Percentiles rank a stretch among this genome's conserved stretches.
Conservation (phyloP, 352 stramenopile species). For the Elongisporangium senticosum region DNA sequence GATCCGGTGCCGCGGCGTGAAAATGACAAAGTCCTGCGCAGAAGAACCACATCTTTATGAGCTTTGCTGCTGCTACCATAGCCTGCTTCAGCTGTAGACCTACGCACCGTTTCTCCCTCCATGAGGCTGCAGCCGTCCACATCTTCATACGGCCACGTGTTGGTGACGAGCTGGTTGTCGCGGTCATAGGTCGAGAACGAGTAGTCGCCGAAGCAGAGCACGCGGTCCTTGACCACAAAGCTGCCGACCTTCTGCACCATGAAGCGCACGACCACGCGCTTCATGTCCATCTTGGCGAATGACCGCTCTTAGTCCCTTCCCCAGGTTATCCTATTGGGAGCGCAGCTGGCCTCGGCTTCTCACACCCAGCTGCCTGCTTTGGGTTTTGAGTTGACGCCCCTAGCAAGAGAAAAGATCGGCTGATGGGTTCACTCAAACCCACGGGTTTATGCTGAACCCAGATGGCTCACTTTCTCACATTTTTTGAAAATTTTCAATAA, state of each 20-base stretch:
- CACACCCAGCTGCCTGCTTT: neutral
- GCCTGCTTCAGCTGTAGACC: neutral
- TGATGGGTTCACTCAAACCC: slow-evolving; percentile 3
- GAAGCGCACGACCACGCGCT: slow-evolving; percentile 62
- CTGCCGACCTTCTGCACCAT: slow-evolving; percentile 83
- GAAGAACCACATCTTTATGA: neutral
- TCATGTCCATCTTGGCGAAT: slow-evolving; percentile 34
- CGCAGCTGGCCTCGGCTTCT: neutral
- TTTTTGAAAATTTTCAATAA: neutral
- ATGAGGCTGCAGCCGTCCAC: slow-evolving; percentile 53
- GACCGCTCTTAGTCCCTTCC: neutral
- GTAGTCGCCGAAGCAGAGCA: slow-evolving; percentile 72
- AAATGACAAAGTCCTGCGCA: slow-evolving; percentile 57
- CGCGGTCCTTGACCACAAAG: slow-evolving; percentile 81
- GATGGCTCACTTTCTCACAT: neutral
- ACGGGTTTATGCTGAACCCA: slow-evolving; percentile 4
- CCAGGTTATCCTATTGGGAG: neutral
- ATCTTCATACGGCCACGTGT: slow-evolving; percentile 79
- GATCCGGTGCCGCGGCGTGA: slow-evolving; percentile 66
- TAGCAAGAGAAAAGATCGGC: neutral
- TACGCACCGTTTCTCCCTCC: slow-evolving; percentile 58
- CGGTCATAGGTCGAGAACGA: slow-evolving; percentile 68
- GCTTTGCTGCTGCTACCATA: neutral
- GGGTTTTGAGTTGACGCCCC: neutral
- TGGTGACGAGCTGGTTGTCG: slow-evolving; percentile 68